phyloP scores from a whole-genome alignment of 2,329 filamentous ascomycete genomes.

The Aspergillus ruber region DNA sequence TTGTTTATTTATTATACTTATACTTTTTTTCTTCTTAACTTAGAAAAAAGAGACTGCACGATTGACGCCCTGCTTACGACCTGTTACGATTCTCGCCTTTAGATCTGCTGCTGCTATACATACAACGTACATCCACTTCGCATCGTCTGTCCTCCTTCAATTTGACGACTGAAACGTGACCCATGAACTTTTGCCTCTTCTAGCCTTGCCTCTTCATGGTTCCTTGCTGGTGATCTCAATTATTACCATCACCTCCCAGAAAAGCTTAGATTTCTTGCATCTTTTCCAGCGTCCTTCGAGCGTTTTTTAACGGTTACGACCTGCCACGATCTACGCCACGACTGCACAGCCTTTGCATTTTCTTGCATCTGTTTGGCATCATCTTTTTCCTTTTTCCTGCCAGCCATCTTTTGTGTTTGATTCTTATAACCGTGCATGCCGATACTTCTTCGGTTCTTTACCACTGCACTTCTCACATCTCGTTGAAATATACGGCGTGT shows the following conservation, averaged over 20 bases:
- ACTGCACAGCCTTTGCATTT: conserved; percentile 21
- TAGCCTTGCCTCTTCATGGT: conserved; percentile 16
- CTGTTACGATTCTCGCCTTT: conserved; percentile 14
- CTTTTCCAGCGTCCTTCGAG: conserved; percentile 15
- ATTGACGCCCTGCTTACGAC: conserved; percentile 26
- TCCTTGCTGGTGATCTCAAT: conserved; percentile 13
- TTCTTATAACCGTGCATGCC: conserved; percentile 2
- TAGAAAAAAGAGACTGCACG: not conserved
- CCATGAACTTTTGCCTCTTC: conserved; percentile 30
- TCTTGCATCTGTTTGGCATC: conserved; percentile 11
- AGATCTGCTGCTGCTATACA: conserved; percentile 5
- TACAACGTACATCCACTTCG: conserved; percentile 3
- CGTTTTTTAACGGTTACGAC: conserved; percentile 29
- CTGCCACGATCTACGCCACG: conserved; percentile 26
- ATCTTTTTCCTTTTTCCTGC: conserved; percentile 5
- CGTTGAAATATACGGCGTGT: conserved; percentile 5
- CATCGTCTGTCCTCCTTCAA: conserved; percentile 19
- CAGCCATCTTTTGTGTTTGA: conserved; percentile 5
- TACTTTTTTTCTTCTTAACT: conserved; percentile 14
- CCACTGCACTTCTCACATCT: not conserved
- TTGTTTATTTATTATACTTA: conserved; percentile 2
- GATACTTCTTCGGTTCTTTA: not conserved
- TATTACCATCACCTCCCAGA: conserved; percentile 7
- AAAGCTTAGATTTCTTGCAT: conserved; percentile 5
- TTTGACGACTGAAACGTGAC: conserved; percentile 41